phyloP scores from a whole-genome alignment of 805 yeast species.

The Candida wancherniae region DNA sequence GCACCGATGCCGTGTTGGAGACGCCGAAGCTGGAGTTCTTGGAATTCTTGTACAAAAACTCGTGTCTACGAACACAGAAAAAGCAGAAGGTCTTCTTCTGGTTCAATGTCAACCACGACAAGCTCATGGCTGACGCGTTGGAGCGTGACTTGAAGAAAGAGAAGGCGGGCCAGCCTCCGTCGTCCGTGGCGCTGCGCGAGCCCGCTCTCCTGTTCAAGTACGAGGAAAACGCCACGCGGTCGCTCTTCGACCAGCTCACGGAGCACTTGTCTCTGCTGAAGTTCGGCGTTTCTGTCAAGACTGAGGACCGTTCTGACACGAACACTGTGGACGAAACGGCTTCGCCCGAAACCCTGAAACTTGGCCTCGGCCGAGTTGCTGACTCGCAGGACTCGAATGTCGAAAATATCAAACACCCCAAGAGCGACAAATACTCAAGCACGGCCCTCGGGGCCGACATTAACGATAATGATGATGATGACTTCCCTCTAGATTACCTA shows the following conservation, averaged over 20 bases:
- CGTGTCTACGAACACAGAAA: constrained; percentile 89
- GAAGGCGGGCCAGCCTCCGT: constrained; percentile 50
- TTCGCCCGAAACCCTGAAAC: too few relatives aligned
- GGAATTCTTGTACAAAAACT: constrained; percentile 77
- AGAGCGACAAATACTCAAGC: too few relatives aligned
- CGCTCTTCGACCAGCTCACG: constrained; percentile 52
- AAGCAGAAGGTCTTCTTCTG: constrained; percentile 96
- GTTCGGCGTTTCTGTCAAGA: constrained; percentile 6
- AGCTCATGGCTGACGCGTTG: constrained; percentile 85
- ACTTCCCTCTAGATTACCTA: constrained; percentile 68
- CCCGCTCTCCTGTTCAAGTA: constrained; percentile 77
- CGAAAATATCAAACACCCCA: too few relatives aligned
- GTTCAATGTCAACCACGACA: constrained; percentile 94
- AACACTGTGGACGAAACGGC: too few relatives aligned
- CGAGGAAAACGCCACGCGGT: constrained; percentile 40
- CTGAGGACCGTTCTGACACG: constrained; percentile 15
- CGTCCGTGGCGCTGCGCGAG: constrained; percentile 68
- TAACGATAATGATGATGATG: constrained; percentile 45
- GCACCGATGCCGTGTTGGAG: constrained; percentile 82
- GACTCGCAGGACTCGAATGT: too few relatives aligned
- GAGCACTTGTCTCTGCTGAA: constrained; percentile 33
- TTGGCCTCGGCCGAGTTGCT: too few relatives aligned
- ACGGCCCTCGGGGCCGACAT: too few relatives aligned
- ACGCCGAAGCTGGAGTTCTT: constrained; percentile 81
- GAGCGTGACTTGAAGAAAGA: constrained; percentile 90